Base-by-base conservation (phyloP, 2,329 filamentous ascomycete species). In the Penicillium occitanis region DNA sequence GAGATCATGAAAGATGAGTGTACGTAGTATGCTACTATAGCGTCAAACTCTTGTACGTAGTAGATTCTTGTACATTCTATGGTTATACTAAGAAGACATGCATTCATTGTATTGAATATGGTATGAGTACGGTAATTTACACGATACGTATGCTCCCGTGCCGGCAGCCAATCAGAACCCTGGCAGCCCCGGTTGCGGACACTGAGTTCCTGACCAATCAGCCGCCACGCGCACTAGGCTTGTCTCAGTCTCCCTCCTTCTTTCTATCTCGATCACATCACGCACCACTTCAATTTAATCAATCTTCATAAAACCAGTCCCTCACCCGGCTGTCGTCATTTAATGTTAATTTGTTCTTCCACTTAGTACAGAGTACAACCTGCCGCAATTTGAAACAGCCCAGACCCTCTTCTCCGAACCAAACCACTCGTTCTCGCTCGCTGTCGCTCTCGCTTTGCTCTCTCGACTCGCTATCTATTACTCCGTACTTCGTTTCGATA, bases 401-500 rank as follows among this genome's bases (percentile, higher is more conserved):
- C 28, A 35, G 28, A 35, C 28, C n/a, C 25, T 51, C 22, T 30
- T 51, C 48, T 50, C 6, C 6, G 25, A 51, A 17, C 44, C 19
- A 48, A 19, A 35, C 2, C 33, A 37, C 10, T 37, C 53, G 53
- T 57, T 22, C 5, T 37, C 30, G n/a, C 53, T 37, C 28, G 14
- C 48, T 28, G 53, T 61, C 67, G 65, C 65, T 65, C 66, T 67
- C 69, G 67, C 70, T 71, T 69, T 33, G 57, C 55, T 11, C 37
- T 19, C 19, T 57, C 28, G 48, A 55, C 40, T 40, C 33, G 44
- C 35, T 30, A 28, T 48, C 61, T 60, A 28, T 42, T 44, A 35
- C 53, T 37, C 53, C 19, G 53, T 57, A 22, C 53, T 57, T 40
- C 25, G 19, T 37, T 57, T 37, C 53, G 33, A 40, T 57, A 33